phyloP scores from a whole-genome alignment of 1,284 basidiomycete genomes.

The Melampsora occidentalis region DNA sequence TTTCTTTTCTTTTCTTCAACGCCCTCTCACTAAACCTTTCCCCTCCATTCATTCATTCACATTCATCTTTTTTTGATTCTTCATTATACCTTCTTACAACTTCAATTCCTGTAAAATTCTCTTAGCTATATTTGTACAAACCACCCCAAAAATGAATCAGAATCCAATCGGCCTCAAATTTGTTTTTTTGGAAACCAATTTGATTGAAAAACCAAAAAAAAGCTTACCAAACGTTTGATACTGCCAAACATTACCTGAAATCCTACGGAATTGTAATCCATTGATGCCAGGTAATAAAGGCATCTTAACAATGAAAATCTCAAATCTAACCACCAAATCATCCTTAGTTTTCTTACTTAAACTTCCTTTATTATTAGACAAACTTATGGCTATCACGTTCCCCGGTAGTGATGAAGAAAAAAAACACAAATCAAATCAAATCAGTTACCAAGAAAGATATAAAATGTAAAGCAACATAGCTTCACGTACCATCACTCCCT shows the following conservation, averaged over 20 bases:
- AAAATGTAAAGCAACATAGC: too few species aligned
- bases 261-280: constrained; percentile 90
- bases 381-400: not conserved
- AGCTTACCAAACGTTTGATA: constrained; percentile 48
- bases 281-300: constrained; percentile 83
- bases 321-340: constrained; percentile 80
- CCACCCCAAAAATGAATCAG: not conserved
- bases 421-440: not conserved
- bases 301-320: constrained; percentile 91
- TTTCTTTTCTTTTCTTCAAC: too few species aligned
- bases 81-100: too few species aligned
- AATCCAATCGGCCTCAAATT: not conserved
- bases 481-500: too few species aligned
- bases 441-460: too few species aligned
- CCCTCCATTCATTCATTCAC: too few species aligned
- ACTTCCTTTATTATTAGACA: not conserved
- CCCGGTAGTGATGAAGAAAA: too few species aligned
- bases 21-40: too few species aligned
- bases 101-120: constrained; percentile 42
- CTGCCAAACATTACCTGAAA: constrained; percentile 92
- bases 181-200: too few species aligned
- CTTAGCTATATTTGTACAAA: too few species aligned
- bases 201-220: not conserved
- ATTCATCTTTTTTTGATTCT: too few species aligned
- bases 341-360: constrained; percentile 10